phyloP scores from a whole-genome alignment of 1,139 yeast species.

The Dujonia santamariae region DNA sequence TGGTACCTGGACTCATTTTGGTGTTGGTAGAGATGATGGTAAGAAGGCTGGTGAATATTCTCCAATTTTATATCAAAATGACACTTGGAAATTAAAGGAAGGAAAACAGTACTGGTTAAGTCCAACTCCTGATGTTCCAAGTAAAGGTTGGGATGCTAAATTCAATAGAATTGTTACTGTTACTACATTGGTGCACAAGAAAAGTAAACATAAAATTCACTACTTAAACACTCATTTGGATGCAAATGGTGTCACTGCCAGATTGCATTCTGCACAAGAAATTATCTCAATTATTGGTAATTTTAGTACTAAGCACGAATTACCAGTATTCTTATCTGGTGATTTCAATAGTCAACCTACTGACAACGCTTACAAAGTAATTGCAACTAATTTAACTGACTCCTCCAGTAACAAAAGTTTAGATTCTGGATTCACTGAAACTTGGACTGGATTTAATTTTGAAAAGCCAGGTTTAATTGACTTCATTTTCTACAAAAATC shows the following conservation, averaged over 20 bases:
- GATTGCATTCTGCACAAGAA: constrained; percentile 18
- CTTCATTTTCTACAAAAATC: constrained; percentile 22
- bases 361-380: constrained; percentile 30
- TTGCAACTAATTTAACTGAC: constrained; percentile 22
- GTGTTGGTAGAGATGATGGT: constrained; percentile 49
- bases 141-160: constrained; percentile 42
- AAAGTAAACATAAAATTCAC: constrained; percentile 23
- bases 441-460: constrained; percentile 38
- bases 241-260: constrained; percentile 37
- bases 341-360: constrained; percentile 19
- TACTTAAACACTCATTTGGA: constrained; percentile 44
- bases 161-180: constrained; percentile 41
- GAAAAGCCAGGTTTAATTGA: constrained; percentile 22
- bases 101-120: constrained; percentile 41
- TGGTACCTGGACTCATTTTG: constrained; percentile 35
- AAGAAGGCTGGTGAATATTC: constrained; percentile 38
- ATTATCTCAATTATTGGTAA: constrained; percentile 10
- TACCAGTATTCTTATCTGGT: constrained; percentile 8
- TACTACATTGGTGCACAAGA: constrained; percentile 24
- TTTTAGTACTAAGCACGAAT: background rate
- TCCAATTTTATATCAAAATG: constrained; percentile 34
- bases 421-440: constrained; percentile 11
- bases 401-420: constrained; percentile 10
- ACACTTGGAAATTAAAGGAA: constrained; percentile 33
- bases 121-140: constrained; percentile 37